A percentile compares a stretch with the other conserved stretches of the same genome.
These are phyloP conservation scores for Nadsonia starkeyi-henricii DNA, from an alignment of 1,139 yeast genomes.

Conservation along the genomic window DNA sequence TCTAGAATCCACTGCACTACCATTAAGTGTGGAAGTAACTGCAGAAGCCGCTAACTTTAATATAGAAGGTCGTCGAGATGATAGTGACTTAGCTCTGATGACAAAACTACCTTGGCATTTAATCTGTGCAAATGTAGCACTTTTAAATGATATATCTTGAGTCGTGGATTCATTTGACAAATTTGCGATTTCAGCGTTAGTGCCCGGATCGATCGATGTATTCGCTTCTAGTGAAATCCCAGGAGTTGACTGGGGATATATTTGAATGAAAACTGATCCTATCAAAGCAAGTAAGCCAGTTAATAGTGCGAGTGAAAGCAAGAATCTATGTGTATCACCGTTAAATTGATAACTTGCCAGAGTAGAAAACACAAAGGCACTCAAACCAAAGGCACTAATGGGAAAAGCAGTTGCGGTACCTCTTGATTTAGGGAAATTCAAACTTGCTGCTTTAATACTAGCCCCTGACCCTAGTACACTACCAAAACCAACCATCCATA, in stretches of 20 bases:
- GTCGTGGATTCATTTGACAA: neutral
- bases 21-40: neutral
- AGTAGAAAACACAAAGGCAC: conserved; percentile 26
- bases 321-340: conserved; percentile 17
- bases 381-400: conserved; percentile 32
- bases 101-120: neutral
- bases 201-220: neutral
- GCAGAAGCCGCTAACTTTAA: neutral
- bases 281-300: no score
- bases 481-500: conserved; percentile 25
- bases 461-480: conserved; percentile 27
- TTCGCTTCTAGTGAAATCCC: no score
- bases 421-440: conserved; percentile 23
- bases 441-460: conserved; percentile 27
- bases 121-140: neutral
- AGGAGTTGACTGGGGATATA: conserved; percentile 3
- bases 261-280: no score
- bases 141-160: neutral
- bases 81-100: neutral
- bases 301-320: conserved; percentile 7
- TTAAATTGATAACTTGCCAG: conserved; percentile 9
- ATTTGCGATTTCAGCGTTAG: neutral
- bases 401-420: conserved; percentile 9
- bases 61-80: neutral
- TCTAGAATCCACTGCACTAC: neutral